Percentiles rank a stretch among this genome's conserved stretches.
These are phyloP conservation scores for Haematococcus sp. DNA, from an alignment of 139 green algal genomes.

Conservation along the genomic window DNA sequence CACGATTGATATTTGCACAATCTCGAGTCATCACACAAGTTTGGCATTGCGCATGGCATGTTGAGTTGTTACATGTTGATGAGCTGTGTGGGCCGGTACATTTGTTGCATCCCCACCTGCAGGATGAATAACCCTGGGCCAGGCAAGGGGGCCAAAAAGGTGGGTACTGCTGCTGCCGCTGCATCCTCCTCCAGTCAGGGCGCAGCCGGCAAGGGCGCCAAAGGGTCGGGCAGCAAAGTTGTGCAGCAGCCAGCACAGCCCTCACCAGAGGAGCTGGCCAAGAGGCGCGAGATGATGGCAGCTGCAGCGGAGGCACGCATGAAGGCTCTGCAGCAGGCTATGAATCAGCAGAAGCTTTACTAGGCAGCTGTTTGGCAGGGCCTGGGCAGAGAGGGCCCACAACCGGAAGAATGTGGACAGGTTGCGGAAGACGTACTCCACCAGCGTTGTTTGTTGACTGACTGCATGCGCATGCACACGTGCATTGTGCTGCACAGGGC, in stretches of 20 bases:
- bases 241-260: slow-evolving; percentile 23
- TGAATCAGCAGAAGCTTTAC: slow-evolving; percentile 49
- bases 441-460: too few species aligned
- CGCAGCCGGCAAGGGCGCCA: not conserved
- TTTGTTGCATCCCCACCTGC: too few species aligned
- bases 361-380: not conserved
- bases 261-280: slow-evolving; percentile 42
- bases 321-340: slow-evolving; percentile 51
- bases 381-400: not conserved
- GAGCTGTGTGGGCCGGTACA: too few species aligned
- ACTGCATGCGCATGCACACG: not conserved
- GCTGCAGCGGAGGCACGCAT: slow-evolving; percentile 75
- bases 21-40: too few species aligned
- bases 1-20: too few species aligned
- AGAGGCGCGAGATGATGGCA: slow-evolving; percentile 61
- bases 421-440: too few species aligned
- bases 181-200: slow-evolving; percentile 3
- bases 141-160: slow-evolving; percentile 3
- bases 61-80: too few species aligned
- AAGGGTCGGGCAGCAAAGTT: slow-evolving; percentile 8
- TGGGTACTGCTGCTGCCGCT: slow-evolving; percentile 6
- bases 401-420: not conserved
- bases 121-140: slow-evolving; percentile 2
- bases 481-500: not conserved
- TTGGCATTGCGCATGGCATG: too few species aligned